These are phyloP conservation scores for Smithsoniella earleae DNA, from an alignment of 163 green algal species.

Conservation along the genomic window DNA sequence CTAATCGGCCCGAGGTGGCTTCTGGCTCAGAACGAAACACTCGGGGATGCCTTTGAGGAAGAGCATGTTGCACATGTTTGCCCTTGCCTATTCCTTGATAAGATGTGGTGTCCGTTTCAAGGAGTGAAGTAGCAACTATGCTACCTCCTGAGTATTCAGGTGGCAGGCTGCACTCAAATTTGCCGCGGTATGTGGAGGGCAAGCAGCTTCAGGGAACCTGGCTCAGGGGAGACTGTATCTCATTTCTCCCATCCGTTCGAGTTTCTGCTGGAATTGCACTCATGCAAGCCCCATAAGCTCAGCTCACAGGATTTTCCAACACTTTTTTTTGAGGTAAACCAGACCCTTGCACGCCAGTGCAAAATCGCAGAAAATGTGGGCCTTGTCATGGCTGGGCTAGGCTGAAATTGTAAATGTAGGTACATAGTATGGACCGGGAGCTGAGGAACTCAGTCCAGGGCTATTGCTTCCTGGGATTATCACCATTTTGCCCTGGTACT, in stretches of 20 bases:
- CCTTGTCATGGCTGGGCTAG: no score
- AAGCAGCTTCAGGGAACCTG: not conserved
- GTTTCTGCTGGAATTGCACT: conserved; percentile 21
- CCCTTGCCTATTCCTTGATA: no score
- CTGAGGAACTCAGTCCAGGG: not conserved
- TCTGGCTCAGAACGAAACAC: not conserved
- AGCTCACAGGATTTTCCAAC: not conserved
- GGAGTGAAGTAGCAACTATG: no score
- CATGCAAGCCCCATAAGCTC: not conserved
- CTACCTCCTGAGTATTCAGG: no score
- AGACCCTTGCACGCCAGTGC: no score
- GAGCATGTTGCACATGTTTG: not conserved
- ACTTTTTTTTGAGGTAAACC: conserved; percentile 16
- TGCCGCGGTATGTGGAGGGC: not conserved
- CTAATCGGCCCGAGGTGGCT: conserved; percentile 12
- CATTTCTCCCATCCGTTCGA: conserved; percentile 20
- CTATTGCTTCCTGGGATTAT: not conserved
- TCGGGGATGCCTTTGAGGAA: not conserved
- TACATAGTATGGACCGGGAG: conserved; percentile 15
- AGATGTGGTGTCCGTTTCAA: no score
- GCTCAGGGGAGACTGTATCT: not conserved
- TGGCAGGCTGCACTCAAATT: conserved; percentile 18
- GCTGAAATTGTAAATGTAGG: conserved; percentile 6
- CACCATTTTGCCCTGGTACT: not conserved
- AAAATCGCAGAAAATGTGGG: no score